A percentile compares a stretch with the other conserved stretches of the same genome.
Conservation (phyloP, 2,329 filamentous ascomycete species). For the Colletotrichum siamense region DNA sequence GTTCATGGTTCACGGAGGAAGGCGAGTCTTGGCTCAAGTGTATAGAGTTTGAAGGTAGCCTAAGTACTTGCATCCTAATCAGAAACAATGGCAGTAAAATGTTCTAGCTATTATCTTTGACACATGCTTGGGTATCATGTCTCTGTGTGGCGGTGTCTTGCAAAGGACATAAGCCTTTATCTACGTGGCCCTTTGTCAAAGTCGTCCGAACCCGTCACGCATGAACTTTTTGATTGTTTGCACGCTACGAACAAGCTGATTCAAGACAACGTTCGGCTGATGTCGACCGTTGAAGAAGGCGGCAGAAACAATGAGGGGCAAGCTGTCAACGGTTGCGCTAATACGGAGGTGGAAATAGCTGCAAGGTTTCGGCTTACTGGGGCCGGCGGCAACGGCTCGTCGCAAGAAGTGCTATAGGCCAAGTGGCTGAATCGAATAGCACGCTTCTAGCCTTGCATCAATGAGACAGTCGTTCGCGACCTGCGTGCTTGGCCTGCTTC, state of each 20-base stretch:
- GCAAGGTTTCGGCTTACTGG: not conserved
- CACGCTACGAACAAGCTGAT: not conserved
- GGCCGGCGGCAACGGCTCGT: not conserved
- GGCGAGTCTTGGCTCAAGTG: slow-evolving; percentile 7
- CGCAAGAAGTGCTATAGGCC: not conserved
- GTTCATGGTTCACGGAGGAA: not conserved
- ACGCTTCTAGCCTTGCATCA: not conserved
- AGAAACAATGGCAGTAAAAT: not conserved
- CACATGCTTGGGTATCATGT: not conserved
- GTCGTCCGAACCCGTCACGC: not conserved
- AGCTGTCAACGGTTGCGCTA: not conserved
- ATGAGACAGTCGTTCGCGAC: not conserved
- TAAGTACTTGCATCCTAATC: slow-evolving; percentile 13
- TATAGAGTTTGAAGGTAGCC: slow-evolving; percentile 10
- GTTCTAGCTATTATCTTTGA: not conserved
- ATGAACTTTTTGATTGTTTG: not conserved
- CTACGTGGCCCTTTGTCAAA: not conserved
- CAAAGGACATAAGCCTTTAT: not conserved
- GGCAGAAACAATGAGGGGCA: not conserved
- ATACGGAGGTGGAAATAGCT: not conserved
- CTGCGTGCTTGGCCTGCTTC: not conserved
- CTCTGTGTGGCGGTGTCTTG: not conserved
- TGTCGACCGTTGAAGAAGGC: not conserved
- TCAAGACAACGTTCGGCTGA: not conserved
- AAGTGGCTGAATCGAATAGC: not conserved